phyloP scores from a whole-genome alignment of 2,329 filamentous ascomycete genomes.

The Phialophora chinensis region DNA sequence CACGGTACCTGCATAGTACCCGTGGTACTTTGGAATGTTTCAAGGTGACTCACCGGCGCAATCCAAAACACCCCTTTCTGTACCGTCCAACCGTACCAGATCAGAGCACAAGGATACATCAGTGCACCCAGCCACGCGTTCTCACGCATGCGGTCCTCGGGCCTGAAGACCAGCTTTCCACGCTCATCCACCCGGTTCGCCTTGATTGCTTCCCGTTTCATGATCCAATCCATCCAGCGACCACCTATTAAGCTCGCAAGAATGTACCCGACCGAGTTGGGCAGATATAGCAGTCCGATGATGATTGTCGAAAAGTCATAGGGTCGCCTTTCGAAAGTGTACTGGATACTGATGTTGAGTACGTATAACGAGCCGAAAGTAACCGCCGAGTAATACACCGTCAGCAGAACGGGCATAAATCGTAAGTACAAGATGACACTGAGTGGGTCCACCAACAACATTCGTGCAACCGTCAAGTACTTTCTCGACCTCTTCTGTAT shows the following conservation, averaged over 20 bases:
- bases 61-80: constrained; percentile 68
- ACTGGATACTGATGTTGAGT: constrained; percentile 77
- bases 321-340: constrained; percentile 68
- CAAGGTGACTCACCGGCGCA: constrained; percentile 53
- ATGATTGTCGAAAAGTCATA: constrained; percentile 73
- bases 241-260: constrained; percentile 72
- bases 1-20: constrained; percentile 32
- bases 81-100: constrained; percentile 79
- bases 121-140: constrained; percentile 78
- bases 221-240: constrained; percentile 79
- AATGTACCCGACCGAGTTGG: constrained; percentile 75
- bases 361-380: constrained; percentile 78
- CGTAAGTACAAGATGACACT: constrained; percentile 72
- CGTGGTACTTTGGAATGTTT: neutral
- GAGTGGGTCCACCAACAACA: constrained; percentile 73
- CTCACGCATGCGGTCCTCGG: constrained; percentile 82
- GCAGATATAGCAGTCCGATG: constrained; percentile 78
- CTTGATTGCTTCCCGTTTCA: constrained; percentile 74
- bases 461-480: constrained; percentile 61
- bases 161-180: constrained; percentile 70
- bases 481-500: constrained; percentile 63
- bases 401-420: constrained; percentile 74
- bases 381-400: constrained; percentile 74
- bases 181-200: constrained; percentile 71
- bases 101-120: constrained; percentile 71